Evolutionary conservation across 2,329 filamentous ascomycete genomes (phyloP), one percentile per base, ranked within the genome.

Genomic region (Fusarium tanahbumbuense): DNA sequence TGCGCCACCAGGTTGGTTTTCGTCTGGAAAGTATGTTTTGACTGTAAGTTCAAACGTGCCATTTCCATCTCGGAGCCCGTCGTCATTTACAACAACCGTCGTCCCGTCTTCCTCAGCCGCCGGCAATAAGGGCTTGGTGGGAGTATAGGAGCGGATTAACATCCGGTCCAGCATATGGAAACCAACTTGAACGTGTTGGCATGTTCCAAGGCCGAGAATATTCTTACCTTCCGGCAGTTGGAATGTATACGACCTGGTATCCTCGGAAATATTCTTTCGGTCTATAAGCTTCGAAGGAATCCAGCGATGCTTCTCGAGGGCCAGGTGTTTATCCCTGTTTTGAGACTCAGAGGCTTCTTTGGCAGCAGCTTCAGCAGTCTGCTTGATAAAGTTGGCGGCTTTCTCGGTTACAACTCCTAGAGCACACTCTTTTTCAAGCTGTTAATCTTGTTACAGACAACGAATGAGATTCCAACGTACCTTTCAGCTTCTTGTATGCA

Each of bases 401-500:
- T 37, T 37, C 1, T 37, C 34, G 9, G 34, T 37, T 1, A 37
- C 34, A n/a, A n/a, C 18, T 2, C 34, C 18, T 2, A 37, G 34
- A n/a, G 34, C 18, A 37, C 18, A 37, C 10, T 37, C 34, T 37
- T 37, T 37, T 11, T 3, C 3, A 37, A n/a, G 11, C 18, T 6
- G 10, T 37, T 7, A 37, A 37, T 3, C 18, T 11, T 37, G 3
- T 11, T 12, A 37, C 18, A n/a, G 34, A 7, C 18, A n/a, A 37
- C 3, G 1, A 6, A 4, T 37, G 18, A 3, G 6, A 2, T n/a
- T 11, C 3, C 5, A n/a, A 37, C 34, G 2, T 37, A 37, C 34
- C 34, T 37, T 37, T 37, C 7, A 37, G 18, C 2, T 37, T 37
- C 10, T 37, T 37, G 10, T 37, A 37, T n/a, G 34, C 34, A n/a